These are phyloP conservation scores for Moringa oleifera DNA, from an alignment of 345 rosid genomes.

Conservation along the genomic window DNA sequence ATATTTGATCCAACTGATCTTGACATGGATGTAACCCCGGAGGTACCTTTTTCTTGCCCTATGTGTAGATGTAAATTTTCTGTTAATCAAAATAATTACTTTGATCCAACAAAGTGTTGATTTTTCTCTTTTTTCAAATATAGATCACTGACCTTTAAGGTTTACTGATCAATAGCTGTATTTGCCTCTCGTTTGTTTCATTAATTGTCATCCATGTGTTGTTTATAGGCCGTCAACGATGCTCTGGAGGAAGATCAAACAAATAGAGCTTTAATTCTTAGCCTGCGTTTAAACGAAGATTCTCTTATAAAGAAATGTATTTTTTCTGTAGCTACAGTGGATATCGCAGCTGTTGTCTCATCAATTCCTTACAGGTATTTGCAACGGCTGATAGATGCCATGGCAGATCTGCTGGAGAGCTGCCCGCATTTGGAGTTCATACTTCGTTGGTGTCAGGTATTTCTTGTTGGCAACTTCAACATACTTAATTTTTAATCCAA, in stretches of 20 bases:
- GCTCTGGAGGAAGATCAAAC: conserved; percentile 60
- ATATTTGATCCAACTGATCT: conserved; percentile 98
- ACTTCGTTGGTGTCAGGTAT: conserved; percentile 91
- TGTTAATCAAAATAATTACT: background rate
- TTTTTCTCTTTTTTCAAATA: background rate
- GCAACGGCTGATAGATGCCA: conserved; percentile 77
- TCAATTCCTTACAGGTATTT: conserved; percentile 61
- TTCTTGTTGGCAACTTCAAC: background rate
- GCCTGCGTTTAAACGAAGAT: conserved; percentile 94
- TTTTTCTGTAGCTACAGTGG: conserved; percentile 63
- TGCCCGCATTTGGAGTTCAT: conserved; percentile 88
- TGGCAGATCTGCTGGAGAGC: conserved; percentile 74
- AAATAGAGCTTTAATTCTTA: conserved; percentile 68
- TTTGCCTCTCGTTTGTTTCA: background rate
- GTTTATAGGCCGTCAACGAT: conserved; percentile 64
- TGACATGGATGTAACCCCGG: conserved; percentile 94
- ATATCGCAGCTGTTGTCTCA: conserved; percentile 64
- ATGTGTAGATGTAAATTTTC: background rate
- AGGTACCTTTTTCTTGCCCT: conserved; percentile 37
- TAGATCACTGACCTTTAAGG: background rate
- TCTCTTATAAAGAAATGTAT: conserved; percentile 65
- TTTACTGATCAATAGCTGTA: too few species aligned
- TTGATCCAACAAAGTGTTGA: background rate
- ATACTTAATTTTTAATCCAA: too few species aligned
- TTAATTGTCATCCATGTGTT: background rate